These are phyloP conservation scores for Acacia crassicarpa DNA, from an alignment of 306 rosid genomes.

Conservation along the genomic window DNA sequence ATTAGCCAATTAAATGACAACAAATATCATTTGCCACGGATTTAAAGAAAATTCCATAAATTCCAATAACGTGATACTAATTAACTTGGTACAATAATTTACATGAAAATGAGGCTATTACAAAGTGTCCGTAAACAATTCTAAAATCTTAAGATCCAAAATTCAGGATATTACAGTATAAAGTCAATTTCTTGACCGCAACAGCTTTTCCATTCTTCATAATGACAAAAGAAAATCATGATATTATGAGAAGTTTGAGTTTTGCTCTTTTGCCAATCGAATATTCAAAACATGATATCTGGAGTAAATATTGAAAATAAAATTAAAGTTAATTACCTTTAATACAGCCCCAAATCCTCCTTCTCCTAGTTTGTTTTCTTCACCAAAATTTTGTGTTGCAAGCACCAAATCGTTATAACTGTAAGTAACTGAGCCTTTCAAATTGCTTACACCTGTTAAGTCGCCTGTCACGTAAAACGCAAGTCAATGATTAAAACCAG, in stretches of 20 bases:
- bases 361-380: constrained; percentile 12
- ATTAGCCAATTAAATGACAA: too few relatives aligned
- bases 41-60: too few relatives aligned
- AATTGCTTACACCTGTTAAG: constrained; percentile 21
- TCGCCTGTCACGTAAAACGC: constrained; percentile 20
- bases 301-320: not conserved
- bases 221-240: not conserved
- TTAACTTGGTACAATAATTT: too few relatives aligned
- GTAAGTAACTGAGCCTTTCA: not conserved
- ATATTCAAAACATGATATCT: not conserved
- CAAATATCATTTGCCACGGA: too few relatives aligned
- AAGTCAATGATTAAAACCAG: not conserved
- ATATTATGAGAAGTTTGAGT: not conserved
- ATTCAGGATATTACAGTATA: too few relatives aligned
- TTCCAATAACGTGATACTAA: too few relatives aligned
- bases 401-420: not conserved
- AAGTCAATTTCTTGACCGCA: constrained; percentile 46
- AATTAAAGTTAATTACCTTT: constrained; percentile 28
- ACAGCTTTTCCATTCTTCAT: constrained; percentile 43
- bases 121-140: too few relatives aligned
- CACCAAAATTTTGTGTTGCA: not conserved
- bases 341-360: constrained; percentile 4
- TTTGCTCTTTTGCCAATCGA: not conserved
- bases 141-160: too few relatives aligned
- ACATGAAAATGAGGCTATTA: too few relatives aligned